These are phyloP conservation scores for Metschnikowia gelsemii DNA, from an alignment of 805 yeast genomes.

Conservation along the genomic window DNA sequence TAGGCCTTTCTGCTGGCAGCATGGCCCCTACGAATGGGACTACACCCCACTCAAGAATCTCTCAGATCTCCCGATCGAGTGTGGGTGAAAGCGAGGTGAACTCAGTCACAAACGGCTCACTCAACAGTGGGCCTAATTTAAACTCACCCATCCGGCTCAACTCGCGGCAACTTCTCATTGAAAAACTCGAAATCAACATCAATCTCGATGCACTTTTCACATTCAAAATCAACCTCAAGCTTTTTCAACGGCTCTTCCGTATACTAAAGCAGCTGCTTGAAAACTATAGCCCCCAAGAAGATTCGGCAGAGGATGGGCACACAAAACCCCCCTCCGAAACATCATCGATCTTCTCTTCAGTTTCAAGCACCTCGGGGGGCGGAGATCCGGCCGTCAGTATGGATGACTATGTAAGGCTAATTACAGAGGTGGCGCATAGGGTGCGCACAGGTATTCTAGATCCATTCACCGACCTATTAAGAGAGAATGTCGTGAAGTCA, in stretches of 20 bases:
- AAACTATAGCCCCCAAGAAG: slow-evolving; percentile 5
- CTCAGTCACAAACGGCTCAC: slow-evolving; percentile 2
- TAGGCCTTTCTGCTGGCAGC: slow-evolving; percentile 25
- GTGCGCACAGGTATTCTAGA: slow-evolving; percentile 38
- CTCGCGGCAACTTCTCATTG: slow-evolving; percentile 42
- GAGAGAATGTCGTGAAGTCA: slow-evolving; percentile 33
- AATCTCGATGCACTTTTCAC: slow-evolving; percentile 40
- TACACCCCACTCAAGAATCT: background rate
- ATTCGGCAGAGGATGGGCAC: slow-evolving; percentile 1
- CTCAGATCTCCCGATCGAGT: slow-evolving; percentile 3
- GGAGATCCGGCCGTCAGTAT: slow-evolving; percentile 24
- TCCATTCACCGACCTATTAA: slow-evolving; percentile 34
- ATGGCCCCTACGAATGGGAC: background rate
- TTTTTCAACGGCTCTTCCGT: slow-evolving; percentile 29
- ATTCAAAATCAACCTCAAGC: slow-evolving; percentile 33
- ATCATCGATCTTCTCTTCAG: slow-evolving; percentile 38
- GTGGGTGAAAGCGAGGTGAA: background rate
- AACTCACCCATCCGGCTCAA: slow-evolving; percentile 41
- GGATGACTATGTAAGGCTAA: slow-evolving; percentile 34
- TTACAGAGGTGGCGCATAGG: slow-evolving; percentile 29
- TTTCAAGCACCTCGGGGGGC: slow-evolving; percentile 24
- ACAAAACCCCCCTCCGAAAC: slow-evolving; percentile 24
- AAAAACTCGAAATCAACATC: slow-evolving; percentile 45
- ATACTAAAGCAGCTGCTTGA: slow-evolving; percentile 28
- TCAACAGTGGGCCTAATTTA: slow-evolving; percentile 13